A percentile compares a stretch with the other conserved stretches of the same genome.
These are phyloP conservation scores for Pichia norvegensis DNA, from an alignment of 1,139 yeast genomes.

Conservation along the genomic window DNA sequence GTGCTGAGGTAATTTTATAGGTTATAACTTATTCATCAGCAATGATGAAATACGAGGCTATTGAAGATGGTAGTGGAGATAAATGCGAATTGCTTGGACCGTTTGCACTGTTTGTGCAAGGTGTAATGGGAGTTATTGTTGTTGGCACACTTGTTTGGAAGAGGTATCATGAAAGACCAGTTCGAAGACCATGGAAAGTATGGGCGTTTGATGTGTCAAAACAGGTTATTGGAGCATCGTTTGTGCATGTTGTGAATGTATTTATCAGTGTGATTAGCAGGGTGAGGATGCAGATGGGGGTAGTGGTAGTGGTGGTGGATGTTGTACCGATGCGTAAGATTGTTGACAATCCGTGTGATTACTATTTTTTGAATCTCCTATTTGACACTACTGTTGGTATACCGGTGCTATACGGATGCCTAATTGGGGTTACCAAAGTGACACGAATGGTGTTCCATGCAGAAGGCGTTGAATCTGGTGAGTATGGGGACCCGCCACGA, in stretches of 20 bases:
- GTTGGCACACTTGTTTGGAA: conserved; percentile 67
- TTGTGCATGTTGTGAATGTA: conserved; percentile 77
- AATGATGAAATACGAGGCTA: too few relatives aligned
- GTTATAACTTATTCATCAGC: too few relatives aligned
- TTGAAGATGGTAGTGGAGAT: conserved; percentile 8
- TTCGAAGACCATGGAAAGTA: conserved; percentile 74
- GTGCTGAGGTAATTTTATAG: too few relatives aligned
- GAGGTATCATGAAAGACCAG: conserved; percentile 69
- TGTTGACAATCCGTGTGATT: conserved; percentile 62
- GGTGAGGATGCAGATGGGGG: neutral
- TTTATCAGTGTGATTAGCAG: conserved; percentile 43
- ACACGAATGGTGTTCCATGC: conserved; percentile 42
- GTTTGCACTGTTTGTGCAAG: conserved; percentile 59
- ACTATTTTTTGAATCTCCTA: conserved; percentile 84
- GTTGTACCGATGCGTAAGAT: conserved; percentile 23
- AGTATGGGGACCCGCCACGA: conserved; percentile 71
- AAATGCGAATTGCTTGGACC: conserved; percentile 67
- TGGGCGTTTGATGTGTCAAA: conserved; percentile 90
- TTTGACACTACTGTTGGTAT: conserved; percentile 93
- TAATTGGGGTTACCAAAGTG: neutral
- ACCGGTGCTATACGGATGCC: conserved; percentile 11
- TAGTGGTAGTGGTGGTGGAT: neutral
- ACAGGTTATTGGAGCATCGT: conserved; percentile 80
- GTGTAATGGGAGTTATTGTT: conserved; percentile 65
- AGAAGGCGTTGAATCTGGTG: conserved; percentile 68